Evolutionary conservation across 108 stramenopile genomes (phyloP).

Genomic region (Cyclotella baltica): DNA sequence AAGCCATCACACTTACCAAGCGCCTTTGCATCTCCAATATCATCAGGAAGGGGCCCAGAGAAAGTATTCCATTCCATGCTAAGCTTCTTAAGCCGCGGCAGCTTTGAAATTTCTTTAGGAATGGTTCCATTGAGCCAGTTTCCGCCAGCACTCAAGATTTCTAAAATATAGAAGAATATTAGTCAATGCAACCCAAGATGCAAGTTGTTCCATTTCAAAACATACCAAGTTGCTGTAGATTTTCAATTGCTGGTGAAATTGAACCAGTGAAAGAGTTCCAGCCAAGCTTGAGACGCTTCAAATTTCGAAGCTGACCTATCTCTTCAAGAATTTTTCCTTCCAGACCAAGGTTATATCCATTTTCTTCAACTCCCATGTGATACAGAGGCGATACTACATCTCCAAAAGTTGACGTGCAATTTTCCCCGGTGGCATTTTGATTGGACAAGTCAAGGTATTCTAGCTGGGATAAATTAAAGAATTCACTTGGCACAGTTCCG

Average conservation of each 20-base stretch:
- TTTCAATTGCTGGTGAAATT: slow-evolving; percentile 21
- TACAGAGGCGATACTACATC: background rate
- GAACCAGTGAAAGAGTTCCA: background rate
- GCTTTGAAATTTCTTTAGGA: background rate
- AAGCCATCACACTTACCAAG: background rate
- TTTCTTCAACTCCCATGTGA: background rate
- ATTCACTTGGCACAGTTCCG: slow-evolving; percentile 28
- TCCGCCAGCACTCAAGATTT: background rate
- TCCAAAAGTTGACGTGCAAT: background rate
- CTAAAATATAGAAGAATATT: too few relatives aligned
- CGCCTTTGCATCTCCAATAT: background rate
- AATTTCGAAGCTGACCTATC: background rate
- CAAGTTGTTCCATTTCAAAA: too few relatives aligned
- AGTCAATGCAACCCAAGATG: too few relatives aligned
- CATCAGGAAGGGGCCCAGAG: background rate
- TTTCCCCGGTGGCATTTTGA: background rate
- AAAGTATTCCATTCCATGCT: background rate
- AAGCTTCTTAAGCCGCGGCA: background rate
- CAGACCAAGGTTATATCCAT: background rate
- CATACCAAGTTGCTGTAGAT: too few relatives aligned
- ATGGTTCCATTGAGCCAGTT: slow-evolving; percentile 4
- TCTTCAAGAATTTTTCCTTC: background rate
- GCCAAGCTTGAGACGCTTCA: too few relatives aligned
- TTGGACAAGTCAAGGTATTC: background rate
- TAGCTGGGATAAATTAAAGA: slow-evolving; percentile 12